A percentile compares a stretch with the other conserved stretches of the same genome.
phyloP scores from a whole-genome alignment of 2,329 filamentous ascomycete genomes.

The Hymenoscyphus occultus region DNA sequence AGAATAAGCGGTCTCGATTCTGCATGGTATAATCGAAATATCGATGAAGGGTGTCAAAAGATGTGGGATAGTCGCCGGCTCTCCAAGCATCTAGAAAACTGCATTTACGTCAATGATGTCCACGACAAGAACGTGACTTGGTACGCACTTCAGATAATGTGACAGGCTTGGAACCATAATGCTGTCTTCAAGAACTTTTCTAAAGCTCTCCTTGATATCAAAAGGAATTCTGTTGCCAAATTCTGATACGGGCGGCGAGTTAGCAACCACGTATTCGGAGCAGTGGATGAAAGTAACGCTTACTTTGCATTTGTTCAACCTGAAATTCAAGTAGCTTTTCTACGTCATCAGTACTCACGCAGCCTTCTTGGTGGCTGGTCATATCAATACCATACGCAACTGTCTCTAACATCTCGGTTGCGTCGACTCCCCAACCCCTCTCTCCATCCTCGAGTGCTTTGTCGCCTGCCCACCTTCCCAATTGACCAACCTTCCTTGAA shows the following conservation, averaged over 20 bases:
- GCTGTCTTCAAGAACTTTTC: conserved; percentile 64
- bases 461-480: conserved; percentile 53
- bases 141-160: conserved; percentile 66
- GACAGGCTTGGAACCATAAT: conserved; percentile 68
- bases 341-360: conserved; percentile 73
- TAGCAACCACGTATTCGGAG: conserved; percentile 16
- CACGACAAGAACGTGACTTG: not conserved
- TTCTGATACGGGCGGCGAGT: conserved; percentile 44
- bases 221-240: conserved; percentile 75
- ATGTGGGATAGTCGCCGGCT: conserved; percentile 82
- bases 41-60: conserved; percentile 86
- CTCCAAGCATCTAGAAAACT: conserved; percentile 92
- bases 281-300: conserved; percentile 26
- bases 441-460: conserved; percentile 51
- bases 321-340: conserved; percentile 84
- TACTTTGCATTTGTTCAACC: conserved; percentile 81
- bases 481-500: conserved; percentile 50
- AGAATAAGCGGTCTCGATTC: conserved; percentile 76
- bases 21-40: conserved; percentile 98
- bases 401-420: conserved; percentile 40
- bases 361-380: conserved; percentile 33
- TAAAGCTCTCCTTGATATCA: conserved; percentile 69
- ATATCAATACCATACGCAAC: conserved; percentile 32
- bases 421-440: conserved; percentile 49
- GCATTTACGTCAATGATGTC: conserved; percentile 21